Evolutionary conservation across 1,139 yeast species (phyloP), one percentile per base, ranked within the genome.

Genomic region (Blastobotrys persicus): DNA sequence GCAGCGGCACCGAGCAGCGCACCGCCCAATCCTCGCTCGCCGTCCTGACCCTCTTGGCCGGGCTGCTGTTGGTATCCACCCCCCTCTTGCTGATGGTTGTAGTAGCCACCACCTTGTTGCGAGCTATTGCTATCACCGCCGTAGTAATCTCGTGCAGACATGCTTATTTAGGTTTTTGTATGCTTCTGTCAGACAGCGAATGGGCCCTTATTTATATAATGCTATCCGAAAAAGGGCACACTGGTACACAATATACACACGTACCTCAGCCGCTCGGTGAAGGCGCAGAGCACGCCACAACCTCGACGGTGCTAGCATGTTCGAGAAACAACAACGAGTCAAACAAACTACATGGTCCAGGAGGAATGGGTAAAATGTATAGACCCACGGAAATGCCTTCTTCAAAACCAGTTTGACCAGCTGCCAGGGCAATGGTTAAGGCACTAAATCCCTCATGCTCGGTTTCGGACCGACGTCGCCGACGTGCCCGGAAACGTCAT

Each of bases 1-100:
- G 80, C 80, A 45, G 77, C 76, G 55, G 82, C 85, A 56, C 87
- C 87, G 13, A 75, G 74, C 35, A 80, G 64, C 13, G 81, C 73
- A 40, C 82, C 71, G 11, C 79, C 57, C 44, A 81, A 60, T 23
- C 86, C 86, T 68, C 84, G 77, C 54, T 79, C 84, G 46, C 80
- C 80, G 45, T 64, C 67, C 31, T 47, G 48, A 31, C 46, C 47
- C 13, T 40, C 41, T 28, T 51, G 50, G 31, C 38, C 44, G 40
- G 42, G 28, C 37, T 31, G 40, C 13, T 38, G 45, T 50, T 59
- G 60, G 43, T 63, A 61, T 42, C 59, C 58, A 47, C 54, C 54
- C 45, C 47, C 47, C 31, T 45, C 44, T 39, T 46, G 48, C 33
- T 47, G 40, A 19, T 47, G 45, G 44, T 47, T 39, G 39, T 34